A percentile compares a stretch with the other conserved stretches of the same genome.
These are phyloP conservation scores for Albugo candida DNA, from an alignment of 352 stramenopile genomes.

Conservation along the genomic window DNA sequence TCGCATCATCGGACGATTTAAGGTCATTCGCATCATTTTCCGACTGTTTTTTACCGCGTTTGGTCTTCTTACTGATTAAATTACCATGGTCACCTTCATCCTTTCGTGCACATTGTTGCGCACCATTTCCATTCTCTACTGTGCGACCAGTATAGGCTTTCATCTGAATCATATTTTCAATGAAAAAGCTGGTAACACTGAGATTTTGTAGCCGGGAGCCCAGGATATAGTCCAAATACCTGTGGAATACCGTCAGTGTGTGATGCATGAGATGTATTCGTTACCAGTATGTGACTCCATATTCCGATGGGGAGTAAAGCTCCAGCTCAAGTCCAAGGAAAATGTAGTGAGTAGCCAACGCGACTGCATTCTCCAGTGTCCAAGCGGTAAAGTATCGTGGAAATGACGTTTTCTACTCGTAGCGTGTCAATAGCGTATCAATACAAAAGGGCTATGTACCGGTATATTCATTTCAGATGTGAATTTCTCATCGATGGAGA, in stretches of 20 bases:
- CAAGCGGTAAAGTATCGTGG: constrained; percentile 70
- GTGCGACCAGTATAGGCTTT: neutral
- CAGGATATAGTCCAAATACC: constrained; percentile 72
- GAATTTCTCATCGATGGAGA: constrained; percentile 56
- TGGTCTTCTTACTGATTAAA: neutral
- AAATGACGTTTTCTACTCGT: constrained; percentile 36
- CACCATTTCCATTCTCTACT: neutral
- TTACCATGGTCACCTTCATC: constrained; percentile 1
- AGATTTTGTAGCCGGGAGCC: constrained; percentile 70
- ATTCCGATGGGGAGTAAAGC: constrained; percentile 49
- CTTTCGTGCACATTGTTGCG: neutral
- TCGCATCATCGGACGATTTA: constrained; percentile 33
- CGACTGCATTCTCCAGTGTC: constrained; percentile 48
- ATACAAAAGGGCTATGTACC: constrained; percentile 14
- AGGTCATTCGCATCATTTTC: constrained; percentile 14
- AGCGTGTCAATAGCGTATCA: no score
- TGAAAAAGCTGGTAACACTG: constrained; percentile 56
- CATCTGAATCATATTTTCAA: constrained; percentile 68
- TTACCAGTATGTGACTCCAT: constrained; percentile 59
- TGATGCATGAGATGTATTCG: neutral
- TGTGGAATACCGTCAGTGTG: constrained; percentile 8
- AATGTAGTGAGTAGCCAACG: constrained; percentile 69
- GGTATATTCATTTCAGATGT: constrained; percentile 67
- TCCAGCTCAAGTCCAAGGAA: constrained; percentile 55
- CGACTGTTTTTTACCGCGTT: neutral